Evolutionary conservation across 345 rosid genomes (phyloP).

Genomic region (Diplotaxis tenuifolia): DNA sequence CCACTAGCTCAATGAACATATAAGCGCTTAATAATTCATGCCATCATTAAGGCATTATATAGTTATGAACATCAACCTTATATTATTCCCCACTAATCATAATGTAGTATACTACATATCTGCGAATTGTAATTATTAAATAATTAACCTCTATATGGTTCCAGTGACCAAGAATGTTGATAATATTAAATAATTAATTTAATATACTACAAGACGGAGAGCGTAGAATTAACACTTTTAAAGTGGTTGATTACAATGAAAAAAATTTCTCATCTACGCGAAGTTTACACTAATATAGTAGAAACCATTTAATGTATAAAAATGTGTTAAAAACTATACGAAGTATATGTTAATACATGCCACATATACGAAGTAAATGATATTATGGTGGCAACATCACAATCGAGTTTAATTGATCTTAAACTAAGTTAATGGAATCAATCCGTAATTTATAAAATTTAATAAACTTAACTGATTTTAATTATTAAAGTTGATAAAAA

Average conservation of each 20-base stretch:
- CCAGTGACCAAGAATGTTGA: neutral
- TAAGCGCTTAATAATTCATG: neutral
- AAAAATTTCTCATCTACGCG: too few species aligned
- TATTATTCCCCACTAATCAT: neutral
- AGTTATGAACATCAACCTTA: neutral
- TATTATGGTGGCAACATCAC: too few species aligned
- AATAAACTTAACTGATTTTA: too few species aligned
- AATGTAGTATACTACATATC: neutral
- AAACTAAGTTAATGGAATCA: too few species aligned
- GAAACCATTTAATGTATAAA: too few species aligned
- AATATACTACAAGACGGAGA: neutral
- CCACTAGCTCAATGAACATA: constrained; percentile 27
- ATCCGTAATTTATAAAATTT: too few species aligned
- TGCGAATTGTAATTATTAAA: neutral
- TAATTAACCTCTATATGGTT: neutral
- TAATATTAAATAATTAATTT: neutral
- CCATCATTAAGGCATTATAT: constrained; percentile 18
- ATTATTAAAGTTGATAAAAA: too few species aligned
- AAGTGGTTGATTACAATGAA: neutral
- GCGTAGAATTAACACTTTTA: neutral
- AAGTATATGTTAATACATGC: too few species aligned
- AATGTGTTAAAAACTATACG: too few species aligned
- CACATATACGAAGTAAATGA: too few species aligned
- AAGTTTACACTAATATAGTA: too few species aligned
- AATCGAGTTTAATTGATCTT: too few species aligned